Evolutionary conservation across 768 basidiomycete genomes (phyloP).

Genomic region (Pholiota microspora): DNA sequence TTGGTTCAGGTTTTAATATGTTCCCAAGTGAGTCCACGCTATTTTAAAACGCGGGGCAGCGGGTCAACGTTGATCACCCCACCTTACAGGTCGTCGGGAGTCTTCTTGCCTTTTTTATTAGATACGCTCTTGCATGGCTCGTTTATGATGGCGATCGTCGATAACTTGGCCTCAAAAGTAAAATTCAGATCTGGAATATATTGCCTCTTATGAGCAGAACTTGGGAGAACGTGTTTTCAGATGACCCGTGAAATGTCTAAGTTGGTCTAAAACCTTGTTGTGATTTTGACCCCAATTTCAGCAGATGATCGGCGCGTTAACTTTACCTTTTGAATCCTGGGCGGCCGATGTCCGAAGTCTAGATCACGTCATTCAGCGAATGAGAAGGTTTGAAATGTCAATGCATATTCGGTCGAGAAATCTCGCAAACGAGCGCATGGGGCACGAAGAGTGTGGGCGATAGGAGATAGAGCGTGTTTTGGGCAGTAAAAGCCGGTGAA

Average conservation of each 20-base stretch:
- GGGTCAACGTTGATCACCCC: constrained; percentile 1
- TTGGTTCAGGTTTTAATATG: constrained; percentile 72
- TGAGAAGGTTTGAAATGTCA: neutral
- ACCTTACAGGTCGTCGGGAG: constrained; percentile 65
- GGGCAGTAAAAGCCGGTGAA: neutral
- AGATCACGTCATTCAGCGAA: neutral
- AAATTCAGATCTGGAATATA: neutral
- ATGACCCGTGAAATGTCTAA: neutral
- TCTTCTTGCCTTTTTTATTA: constrained; percentile 74
- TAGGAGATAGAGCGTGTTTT: constrained; percentile 22
- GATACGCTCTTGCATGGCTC: constrained; percentile 87
- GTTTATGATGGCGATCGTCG: constrained; percentile 92
- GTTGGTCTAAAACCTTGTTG: neutral
- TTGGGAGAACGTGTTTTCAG: neutral
- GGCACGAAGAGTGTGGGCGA: neutral
- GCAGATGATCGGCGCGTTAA: neutral
- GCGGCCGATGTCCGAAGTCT: constrained; percentile 1
- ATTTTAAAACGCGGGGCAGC: constrained; percentile 11
- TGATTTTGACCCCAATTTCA: neutral
- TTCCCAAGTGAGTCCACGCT: constrained; percentile 56
- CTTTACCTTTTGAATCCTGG: neutral
- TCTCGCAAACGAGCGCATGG: constrained; percentile 19
- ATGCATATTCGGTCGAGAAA: constrained; percentile 6
- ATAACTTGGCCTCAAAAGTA: constrained; percentile 13
- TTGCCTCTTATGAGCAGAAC: neutral